These are phyloP conservation scores for Thielaviopsis populi DNA, from an alignment of 2,329 filamentous ascomycete genomes.

Conservation along the genomic window DNA sequence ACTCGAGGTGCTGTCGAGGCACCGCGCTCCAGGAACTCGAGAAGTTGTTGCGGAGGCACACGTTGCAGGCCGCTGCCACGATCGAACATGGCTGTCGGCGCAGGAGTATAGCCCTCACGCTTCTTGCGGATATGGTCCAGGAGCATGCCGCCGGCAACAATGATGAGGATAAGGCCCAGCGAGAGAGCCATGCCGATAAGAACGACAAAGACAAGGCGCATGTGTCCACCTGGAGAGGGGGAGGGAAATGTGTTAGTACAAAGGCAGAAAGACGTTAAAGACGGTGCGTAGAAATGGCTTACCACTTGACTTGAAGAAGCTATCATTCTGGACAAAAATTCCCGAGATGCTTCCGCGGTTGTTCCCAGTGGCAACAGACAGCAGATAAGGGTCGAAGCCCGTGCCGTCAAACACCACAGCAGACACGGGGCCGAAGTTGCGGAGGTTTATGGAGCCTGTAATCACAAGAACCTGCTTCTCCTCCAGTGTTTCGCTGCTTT, in stretches of 20 bases:
- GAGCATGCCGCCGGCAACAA: conserved; percentile 60
- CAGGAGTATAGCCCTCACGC: conserved; percentile 67
- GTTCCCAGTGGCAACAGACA: conserved; percentile 54
- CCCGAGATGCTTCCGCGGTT: conserved; percentile 59
- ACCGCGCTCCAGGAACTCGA: conserved; percentile 37
- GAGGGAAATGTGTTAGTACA: conserved; percentile 19
- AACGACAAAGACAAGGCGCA: conserved; percentile 63
- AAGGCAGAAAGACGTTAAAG: neutral
- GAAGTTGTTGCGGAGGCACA: conserved; percentile 45
- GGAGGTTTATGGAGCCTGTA: conserved; percentile 66
- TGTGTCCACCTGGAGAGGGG: conserved; percentile 35
- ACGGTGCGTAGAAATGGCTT: conserved; percentile 25
- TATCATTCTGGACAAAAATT: conserved; percentile 69
- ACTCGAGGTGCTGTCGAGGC: conserved; percentile 35
- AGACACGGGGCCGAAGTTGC: conserved; percentile 64
- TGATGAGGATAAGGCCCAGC: conserved; percentile 59
- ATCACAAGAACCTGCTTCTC: conserved; percentile 60
- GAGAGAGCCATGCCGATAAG: conserved; percentile 69
- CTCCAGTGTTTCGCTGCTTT: conserved; percentile 45
- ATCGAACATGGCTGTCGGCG: conserved; percentile 51
- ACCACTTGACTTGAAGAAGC: conserved; percentile 55
- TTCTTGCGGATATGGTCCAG: conserved; percentile 63
- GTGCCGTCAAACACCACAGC: conserved; percentile 81
- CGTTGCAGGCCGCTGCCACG: conserved; percentile 42
- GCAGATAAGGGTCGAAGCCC: conserved; percentile 58